Evolutionary conservation across 1,139 yeast genomes (phyloP).

Genomic region (Pichia cactophila): DNA sequence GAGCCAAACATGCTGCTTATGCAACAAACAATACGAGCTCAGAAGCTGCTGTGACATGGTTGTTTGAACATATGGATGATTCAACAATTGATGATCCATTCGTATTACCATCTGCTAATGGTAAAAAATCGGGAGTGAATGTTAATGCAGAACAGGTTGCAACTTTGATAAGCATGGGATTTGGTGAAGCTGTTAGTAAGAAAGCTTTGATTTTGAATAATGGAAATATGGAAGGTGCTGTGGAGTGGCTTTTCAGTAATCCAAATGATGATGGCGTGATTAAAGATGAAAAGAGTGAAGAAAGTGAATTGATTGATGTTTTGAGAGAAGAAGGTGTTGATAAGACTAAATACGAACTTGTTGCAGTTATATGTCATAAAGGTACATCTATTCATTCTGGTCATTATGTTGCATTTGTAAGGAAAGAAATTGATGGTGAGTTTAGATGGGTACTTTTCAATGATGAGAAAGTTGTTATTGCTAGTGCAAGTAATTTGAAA

Average conservation of each 20-base stretch:
- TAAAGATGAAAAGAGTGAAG: conserved; percentile 18
- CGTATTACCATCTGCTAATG: conserved; percentile 20
- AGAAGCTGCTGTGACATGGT: conserved; percentile 87
- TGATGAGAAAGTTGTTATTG: conserved; percentile 85
- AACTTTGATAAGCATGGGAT: conserved; percentile 71
- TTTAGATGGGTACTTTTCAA: conserved; percentile 79
- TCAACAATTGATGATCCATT: conserved; percentile 65
- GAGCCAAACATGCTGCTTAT: conserved; percentile 62
- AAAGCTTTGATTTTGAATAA: conserved; percentile 59
- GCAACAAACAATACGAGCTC: conserved; percentile 61
- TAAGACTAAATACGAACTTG: conserved; percentile 39
- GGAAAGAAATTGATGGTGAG: conserved; percentile 36
- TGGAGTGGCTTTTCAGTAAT: conserved; percentile 81
- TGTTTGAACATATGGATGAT: conserved; percentile 84
- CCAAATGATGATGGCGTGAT: conserved; percentile 59
- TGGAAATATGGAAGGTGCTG: conserved; percentile 64
- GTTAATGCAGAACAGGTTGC: conserved; percentile 38
- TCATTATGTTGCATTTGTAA: conserved; percentile 82
- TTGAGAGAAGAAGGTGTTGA: neutral
- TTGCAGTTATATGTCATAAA: conserved; percentile 83
- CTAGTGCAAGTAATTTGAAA: conserved; percentile 49
- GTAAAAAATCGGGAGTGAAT: conserved; percentile 6
- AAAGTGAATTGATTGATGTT: conserved; percentile 1
- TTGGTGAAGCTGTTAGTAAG: conserved; percentile 49
- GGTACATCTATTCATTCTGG: conserved; percentile 95